These are phyloP conservation scores for Zygosaccharomyces gambellarensis DNA, from an alignment of 805 yeast genomes.

Conservation along the genomic window DNA sequence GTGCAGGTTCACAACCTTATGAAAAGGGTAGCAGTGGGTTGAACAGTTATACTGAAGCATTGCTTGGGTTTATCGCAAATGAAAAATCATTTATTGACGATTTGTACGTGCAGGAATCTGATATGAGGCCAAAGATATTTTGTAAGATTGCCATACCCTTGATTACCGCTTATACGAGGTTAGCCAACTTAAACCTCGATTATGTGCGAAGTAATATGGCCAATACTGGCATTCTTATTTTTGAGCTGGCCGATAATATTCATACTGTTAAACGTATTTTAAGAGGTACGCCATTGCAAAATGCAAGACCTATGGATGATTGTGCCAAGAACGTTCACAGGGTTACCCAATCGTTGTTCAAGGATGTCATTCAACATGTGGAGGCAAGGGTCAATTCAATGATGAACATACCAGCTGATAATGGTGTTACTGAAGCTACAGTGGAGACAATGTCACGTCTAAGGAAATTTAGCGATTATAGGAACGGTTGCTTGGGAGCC, in stretches of 20 bases:
- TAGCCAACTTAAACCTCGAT: constrained; percentile 38
- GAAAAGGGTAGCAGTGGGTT: constrained; percentile 61
- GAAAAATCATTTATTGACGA: constrained; percentile 46
- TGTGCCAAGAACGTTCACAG: constrained; percentile 25
- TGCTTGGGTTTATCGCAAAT: constrained; percentile 45
- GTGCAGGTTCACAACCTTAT: constrained; percentile 44
- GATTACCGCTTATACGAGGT: constrained; percentile 37
- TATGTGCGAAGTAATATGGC: constrained; percentile 41
- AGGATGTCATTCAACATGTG: constrained; percentile 52
- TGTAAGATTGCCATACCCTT: constrained; percentile 34
- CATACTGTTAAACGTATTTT: constrained; percentile 35
- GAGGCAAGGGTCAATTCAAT: constrained; percentile 46
- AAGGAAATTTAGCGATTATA: constrained; percentile 59
- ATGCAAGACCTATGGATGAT: constrained; percentile 20
- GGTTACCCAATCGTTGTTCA: constrained; percentile 43
- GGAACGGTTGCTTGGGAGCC: constrained; percentile 44
- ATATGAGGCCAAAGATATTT: constrained; percentile 29
- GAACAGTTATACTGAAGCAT: constrained; percentile 47
- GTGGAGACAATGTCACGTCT: constrained; percentile 68
- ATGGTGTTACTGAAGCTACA: constrained; percentile 64
- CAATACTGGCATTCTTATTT: constrained; percentile 48
- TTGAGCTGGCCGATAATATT: constrained; percentile 54
- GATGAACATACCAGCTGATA: constrained; percentile 55
- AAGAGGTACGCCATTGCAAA: constrained; percentile 26
- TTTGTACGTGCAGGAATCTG: constrained; percentile 36